Evolutionary conservation across 768 basidiomycete species (phyloP).

Genomic region (Phanerochaete sordida): DNA sequence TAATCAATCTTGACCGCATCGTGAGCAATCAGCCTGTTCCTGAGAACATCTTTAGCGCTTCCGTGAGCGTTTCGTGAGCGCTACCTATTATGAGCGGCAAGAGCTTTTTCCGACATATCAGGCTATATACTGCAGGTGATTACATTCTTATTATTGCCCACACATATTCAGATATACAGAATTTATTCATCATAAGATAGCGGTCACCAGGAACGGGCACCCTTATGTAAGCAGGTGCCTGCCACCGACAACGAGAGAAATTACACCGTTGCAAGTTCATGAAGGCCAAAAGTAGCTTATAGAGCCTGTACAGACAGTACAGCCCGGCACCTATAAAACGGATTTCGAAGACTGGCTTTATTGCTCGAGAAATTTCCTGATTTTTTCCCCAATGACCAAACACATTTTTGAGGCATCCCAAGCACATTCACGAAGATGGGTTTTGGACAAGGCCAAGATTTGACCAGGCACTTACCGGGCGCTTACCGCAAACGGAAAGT

Average conservation of each 20-base stretch:
- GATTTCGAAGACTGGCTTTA: too few relatives aligned
- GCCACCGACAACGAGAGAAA: background rate
- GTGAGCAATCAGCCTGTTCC: background rate
- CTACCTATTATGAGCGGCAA: background rate
- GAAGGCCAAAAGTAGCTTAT: background rate
- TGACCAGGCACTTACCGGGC: background rate
- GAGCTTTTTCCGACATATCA: background rate
- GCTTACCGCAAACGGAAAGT: background rate
- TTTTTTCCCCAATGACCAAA: background rate
- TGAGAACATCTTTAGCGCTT: background rate
- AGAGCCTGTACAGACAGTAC: too few relatives aligned
- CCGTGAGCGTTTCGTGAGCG: background rate
- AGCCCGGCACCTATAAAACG: too few relatives aligned
- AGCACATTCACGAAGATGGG: background rate
- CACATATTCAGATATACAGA: background rate
- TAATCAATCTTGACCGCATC: background rate
- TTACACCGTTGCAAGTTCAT: background rate
- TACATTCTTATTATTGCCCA: too few relatives aligned
- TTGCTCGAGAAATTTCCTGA: too few relatives aligned
- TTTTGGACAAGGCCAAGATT: background rate
- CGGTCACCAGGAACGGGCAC: conserved; percentile 4
- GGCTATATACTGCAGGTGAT: too few relatives aligned
- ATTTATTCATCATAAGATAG: background rate
- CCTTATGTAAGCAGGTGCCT: conserved; percentile 1
- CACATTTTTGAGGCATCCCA: background rate